Percentiles rank a stretch among this genome's conserved stretches.
These are phyloP conservation scores for Cordyceps javanica DNA, from an alignment of 2,329 filamentous ascomycete genomes.

Conservation along the genomic window DNA sequence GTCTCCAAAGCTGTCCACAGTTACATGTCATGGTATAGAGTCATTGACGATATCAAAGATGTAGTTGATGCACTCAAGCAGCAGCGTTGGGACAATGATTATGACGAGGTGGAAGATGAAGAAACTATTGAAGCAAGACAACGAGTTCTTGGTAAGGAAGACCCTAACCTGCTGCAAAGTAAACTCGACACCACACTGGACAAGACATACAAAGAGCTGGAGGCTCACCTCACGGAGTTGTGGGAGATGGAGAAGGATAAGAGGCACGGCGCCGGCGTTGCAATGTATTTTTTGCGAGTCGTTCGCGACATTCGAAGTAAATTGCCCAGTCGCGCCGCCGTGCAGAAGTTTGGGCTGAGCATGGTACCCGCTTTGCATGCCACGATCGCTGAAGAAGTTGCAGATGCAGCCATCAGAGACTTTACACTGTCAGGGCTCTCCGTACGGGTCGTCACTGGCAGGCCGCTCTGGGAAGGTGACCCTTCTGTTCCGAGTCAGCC, in stretches of 20 bases:
- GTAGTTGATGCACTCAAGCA: slow-evolving; percentile 60
- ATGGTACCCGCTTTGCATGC: slow-evolving; percentile 61
- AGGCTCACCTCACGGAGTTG: slow-evolving; percentile 45
- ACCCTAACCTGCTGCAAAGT: slow-evolving; percentile 58
- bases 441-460: slow-evolving; percentile 48
- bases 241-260: slow-evolving; percentile 42
- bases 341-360: slow-evolving; percentile 51
- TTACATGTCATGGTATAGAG: slow-evolving; percentile 68
- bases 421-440: slow-evolving; percentile 38
- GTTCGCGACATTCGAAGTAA: slow-evolving; percentile 67
- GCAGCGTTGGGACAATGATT: slow-evolving; percentile 70
- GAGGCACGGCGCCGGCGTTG: slow-evolving; percentile 44
- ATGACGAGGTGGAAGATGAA: slow-evolving; percentile 69
- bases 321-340: slow-evolving; percentile 46
- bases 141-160: slow-evolving; percentile 63
- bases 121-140: slow-evolving; percentile 62
- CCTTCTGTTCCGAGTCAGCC: slow-evolving; percentile 72
- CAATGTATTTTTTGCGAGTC: slow-evolving; percentile 65
- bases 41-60: slow-evolving; percentile 60
- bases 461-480: slow-evolving; percentile 73
- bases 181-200: slow-evolving; percentile 51
- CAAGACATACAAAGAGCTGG: slow-evolving; percentile 52
- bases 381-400: slow-evolving; percentile 50
- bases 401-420: slow-evolving; percentile 41
- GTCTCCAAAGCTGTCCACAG: slow-evolving; percentile 55